These are phyloP conservation scores for Leucogyrophana mollusca DNA, from an alignment of 768 basidiomycete genomes.

Conservation along the genomic window DNA sequence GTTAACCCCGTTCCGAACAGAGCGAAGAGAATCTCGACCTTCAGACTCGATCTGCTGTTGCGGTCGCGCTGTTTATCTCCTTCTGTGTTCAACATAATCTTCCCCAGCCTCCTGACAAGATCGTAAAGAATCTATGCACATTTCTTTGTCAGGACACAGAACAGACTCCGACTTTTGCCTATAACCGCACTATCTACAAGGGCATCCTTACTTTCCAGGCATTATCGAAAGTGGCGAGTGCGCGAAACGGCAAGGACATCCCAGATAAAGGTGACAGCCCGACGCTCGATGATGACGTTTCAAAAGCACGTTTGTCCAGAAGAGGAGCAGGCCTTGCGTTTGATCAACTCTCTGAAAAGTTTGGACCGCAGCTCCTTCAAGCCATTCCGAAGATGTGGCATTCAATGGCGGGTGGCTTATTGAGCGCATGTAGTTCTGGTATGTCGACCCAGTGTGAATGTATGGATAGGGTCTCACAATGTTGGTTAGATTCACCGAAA, in stretches of 20 bases:
- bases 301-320: conserved; percentile 69
- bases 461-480: not conserved
- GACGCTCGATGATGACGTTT: conserved; percentile 51
- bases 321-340: conserved; percentile 88
- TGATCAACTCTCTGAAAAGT: conserved; percentile 68
- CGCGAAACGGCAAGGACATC: conserved; percentile 37
- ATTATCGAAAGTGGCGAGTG: conserved; percentile 32
- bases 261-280: conserved; percentile 40
- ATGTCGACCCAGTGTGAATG: conserved; percentile 16
- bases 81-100: conserved; percentile 76
- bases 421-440: conserved; percentile 70
- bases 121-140: conserved; percentile 94
- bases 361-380: conserved; percentile 70
- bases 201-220: conserved; percentile 79
- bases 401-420: conserved; percentile 79
- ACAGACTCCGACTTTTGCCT: conserved; percentile 86
- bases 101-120: conserved; percentile 88
- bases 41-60: conserved; percentile 82
- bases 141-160: conserved; percentile 92
- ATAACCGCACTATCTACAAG: conserved; percentile 53
- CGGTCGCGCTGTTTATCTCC: conserved; percentile 85
- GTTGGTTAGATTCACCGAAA: conserved; percentile 47
- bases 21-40: conserved; percentile 87
- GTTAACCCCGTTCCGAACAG: conserved; percentile 34
- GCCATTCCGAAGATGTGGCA: conserved; percentile 95